Evolutionary conservation across 2,329 filamentous ascomycete genomes (phyloP).

Genomic region (Grosmannia serpens): DNA sequence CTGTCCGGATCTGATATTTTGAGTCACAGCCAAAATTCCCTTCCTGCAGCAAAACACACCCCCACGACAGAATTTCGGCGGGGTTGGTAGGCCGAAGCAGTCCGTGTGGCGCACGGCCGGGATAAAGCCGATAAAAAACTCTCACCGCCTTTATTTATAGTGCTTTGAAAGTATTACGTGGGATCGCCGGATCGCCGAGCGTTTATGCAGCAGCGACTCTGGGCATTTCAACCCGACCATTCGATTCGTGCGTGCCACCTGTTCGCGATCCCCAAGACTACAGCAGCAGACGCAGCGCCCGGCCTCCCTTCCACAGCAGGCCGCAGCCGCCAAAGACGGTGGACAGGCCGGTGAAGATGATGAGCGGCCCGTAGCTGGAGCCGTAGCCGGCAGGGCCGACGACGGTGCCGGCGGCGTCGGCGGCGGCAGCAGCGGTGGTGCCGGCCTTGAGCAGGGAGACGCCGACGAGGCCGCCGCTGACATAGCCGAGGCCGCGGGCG

Average conservation of each 20-base stretch:
- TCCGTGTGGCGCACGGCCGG: background rate
- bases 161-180: too few relatives aligned
- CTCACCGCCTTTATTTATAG: background rate
- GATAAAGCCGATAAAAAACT: background rate
- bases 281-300: background rate
- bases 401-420: background rate
- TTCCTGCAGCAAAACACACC: background rate
- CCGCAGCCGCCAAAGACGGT: conserved; percentile 2
- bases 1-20: background rate
- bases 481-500: conserved; percentile 1
- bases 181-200: too few relatives aligned
- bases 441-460: background rate
- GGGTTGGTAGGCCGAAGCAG: background rate
- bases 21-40: conserved; percentile 1
- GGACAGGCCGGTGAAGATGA: conserved; percentile 2
- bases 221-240: too few relatives aligned
- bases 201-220: too few relatives aligned
- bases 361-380: background rate
- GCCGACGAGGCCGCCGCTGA: conserved; percentile 1
- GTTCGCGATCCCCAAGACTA: background rate
- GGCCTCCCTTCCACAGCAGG: background rate
- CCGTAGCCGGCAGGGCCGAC: background rate
- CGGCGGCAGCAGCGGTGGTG: background rate
- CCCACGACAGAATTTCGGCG: background rate
- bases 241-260: background rate